Percentiles rank a stretch among this genome's conserved stretches.
Conservation (phyloP, 177 flowering plant species). For the Vitis hybrid region DNA sequence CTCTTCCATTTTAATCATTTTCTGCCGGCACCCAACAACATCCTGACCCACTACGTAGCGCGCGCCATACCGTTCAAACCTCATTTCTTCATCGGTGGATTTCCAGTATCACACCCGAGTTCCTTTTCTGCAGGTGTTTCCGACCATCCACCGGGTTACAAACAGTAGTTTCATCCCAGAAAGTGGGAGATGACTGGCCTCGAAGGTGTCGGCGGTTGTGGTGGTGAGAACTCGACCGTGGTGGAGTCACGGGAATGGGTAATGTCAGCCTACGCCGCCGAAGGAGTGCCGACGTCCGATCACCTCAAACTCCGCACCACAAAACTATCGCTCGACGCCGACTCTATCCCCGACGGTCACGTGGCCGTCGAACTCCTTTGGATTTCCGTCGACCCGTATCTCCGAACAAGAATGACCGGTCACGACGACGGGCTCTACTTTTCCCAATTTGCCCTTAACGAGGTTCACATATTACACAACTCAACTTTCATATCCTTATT, state of each 20-base stretch:
- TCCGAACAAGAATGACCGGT: conserved; percentile 36
- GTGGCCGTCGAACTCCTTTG: conserved; percentile 30
- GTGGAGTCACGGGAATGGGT: conserved; percentile 43
- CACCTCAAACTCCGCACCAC: conserved; percentile 35
- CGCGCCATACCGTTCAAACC: too few relatives aligned
- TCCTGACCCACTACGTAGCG: too few relatives aligned
- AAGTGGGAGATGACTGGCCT: too few relatives aligned
- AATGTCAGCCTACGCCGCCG: conserved; percentile 29
- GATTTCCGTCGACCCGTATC: conserved; percentile 43
- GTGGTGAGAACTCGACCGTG: background rate
- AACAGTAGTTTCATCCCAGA: too few relatives aligned
- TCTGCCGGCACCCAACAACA: too few relatives aligned
- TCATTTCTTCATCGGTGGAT: background rate
- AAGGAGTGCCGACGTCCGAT: conserved; percentile 36
- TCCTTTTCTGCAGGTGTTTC: conserved; percentile 15
- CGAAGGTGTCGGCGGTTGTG: background rate
- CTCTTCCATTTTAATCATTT: too few relatives aligned
- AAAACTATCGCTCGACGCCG: conserved; percentile 13
- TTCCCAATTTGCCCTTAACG: conserved; percentile 27
- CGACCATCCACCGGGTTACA: conserved; percentile 6
- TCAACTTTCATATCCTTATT: too few relatives aligned
- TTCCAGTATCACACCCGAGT: conserved; percentile 16
- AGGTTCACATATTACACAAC: conserved; percentile 15
- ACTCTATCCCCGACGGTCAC: conserved; percentile 33
- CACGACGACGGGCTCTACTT: conserved; percentile 31